Evolutionary conservation across 2,329 filamentous ascomycete genomes (phyloP), one percentile per base, ranked within the genome.

Genomic region (Hortaea werneckii): DNA sequence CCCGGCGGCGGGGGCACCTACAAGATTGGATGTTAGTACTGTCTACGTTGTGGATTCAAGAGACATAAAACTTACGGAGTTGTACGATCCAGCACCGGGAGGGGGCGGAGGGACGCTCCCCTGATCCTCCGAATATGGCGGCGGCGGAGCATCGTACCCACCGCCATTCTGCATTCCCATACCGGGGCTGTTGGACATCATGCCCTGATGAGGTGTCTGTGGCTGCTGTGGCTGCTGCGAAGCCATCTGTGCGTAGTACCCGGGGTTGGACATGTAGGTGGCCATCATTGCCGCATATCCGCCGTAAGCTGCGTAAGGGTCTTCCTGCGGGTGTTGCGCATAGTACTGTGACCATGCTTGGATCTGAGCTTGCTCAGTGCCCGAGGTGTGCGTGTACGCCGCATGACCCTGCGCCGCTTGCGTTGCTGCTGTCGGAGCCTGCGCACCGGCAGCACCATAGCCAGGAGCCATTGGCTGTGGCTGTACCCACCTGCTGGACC

Each of bases 281-380:
- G 5, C 11, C 45, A 50, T 50, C 29, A 48, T 27, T 12, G 53
- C 44, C 8, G 51, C 56, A 29, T 57, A 95, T 45, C 90, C 90
- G 51, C 90, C 90, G 57, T 92, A 95, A 6, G 85, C 81, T 37
- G 87, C 87, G 64, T 95, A 95, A 0, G 89, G 90, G 59, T 95
- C 87, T 51, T 77, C 72, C 51, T 74, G 75, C 50, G 89, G 90
- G 65, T 94, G 92, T 63, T 88, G 83, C 2, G 85, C 83, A 63
- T 94, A 94, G 60, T 90, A 85, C 12, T 83, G 80, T 43, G 79
- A 79, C 63, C 92, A 92, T 57, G 94, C 85, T 44, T 71, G 52
- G 40, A 54, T 52, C 45, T 57, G 53, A 32, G 50, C 39, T 10
- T 29, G 41, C 11, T 40, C 13, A 4, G 8, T 28, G 11, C 12